Conservation (phyloP, 305 asterid genomes). For the Rubia occidens region DNA sequence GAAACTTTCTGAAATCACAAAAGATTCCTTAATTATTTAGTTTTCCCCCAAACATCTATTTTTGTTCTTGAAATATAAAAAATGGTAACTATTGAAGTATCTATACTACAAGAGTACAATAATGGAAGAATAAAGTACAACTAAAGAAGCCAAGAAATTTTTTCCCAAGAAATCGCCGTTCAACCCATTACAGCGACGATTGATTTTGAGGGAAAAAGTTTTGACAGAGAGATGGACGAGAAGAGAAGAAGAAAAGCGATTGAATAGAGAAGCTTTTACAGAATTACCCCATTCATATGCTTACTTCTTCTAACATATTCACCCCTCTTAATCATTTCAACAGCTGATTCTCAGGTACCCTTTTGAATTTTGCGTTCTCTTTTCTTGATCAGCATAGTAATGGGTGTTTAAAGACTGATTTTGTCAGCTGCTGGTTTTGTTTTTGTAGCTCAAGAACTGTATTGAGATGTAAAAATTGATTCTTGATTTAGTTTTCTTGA, state of each 20-base stretch:
- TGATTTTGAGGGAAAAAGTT: neutral
- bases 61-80: neutral
- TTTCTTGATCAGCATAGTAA: neutral
- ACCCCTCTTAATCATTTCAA: conserved; percentile 9
- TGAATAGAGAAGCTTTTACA: conserved; percentile 5
- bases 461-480: conserved; percentile 4
- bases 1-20: neutral
- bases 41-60: neutral
- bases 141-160: neutral
- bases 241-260: conserved; percentile 15
- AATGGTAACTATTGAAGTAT: neutral
- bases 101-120: neutral
- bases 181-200: neutral
- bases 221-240: conserved; percentile 23
- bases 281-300: conserved; percentile 11
- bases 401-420: neutral
- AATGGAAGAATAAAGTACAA: neutral
- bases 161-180: neutral
- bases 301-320: conserved; percentile 7
- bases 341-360: conserved; percentile 16
- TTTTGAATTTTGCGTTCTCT: neutral
- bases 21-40: neutral
- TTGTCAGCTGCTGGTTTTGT: neutral
- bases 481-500: conserved; percentile 5
- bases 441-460: conserved; percentile 8